Base-by-base conservation (phyloP, 176 grass and related monocot genomes). In the Aegilops bicornis region DNA sequence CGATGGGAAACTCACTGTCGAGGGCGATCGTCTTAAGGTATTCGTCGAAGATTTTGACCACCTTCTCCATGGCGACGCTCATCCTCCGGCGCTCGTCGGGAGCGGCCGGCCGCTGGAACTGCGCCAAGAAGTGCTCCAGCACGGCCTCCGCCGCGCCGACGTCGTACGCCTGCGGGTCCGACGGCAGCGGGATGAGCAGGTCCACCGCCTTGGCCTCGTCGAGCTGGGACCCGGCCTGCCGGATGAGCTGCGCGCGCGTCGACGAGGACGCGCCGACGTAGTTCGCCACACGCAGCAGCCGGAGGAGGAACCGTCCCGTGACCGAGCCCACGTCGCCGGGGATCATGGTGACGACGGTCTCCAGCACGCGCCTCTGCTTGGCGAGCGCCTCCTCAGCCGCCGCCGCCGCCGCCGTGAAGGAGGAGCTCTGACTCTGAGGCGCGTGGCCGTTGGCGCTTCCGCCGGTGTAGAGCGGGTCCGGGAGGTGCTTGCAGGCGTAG, bases 291-390 rank as follows among this genome's bases (percentile, higher is more conserved):
- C 91, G 93, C 33, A 98, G 88, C 31, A 98, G 84, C 76, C 93
- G 89, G n/a, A 98, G 91, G 42, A 94, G 81, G 85, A 98, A 96
- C 32, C 86, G 69, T 7, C 92, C 90, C 2, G 96, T 92, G 48
- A 98, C 93, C 0, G 96, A 82, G 16, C 93, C 91, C 4, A 71
- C 64, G 76, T 92, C 90, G 0, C 73, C 22, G 3, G 96, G 96
- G 72, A 98, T 92, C 93, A 98, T 98, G 30, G 86, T 92, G 5
- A 94, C 93, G 39, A 98, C 70, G 31, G 96, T 89, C 86, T 98
- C 93, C 19, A 98, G 87, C 43, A 94, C 89, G 75, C 91, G 92
- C n/a, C 88, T 85, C 83, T 96, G 90, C 75, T 77, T 91, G 64
- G 84, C 60, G 40, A 91, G 61, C 14, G 64, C 82, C 73, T 92